Conservation (phyloP, 805 yeast species). For the Brettanomyces bruxellensis region DNA sequence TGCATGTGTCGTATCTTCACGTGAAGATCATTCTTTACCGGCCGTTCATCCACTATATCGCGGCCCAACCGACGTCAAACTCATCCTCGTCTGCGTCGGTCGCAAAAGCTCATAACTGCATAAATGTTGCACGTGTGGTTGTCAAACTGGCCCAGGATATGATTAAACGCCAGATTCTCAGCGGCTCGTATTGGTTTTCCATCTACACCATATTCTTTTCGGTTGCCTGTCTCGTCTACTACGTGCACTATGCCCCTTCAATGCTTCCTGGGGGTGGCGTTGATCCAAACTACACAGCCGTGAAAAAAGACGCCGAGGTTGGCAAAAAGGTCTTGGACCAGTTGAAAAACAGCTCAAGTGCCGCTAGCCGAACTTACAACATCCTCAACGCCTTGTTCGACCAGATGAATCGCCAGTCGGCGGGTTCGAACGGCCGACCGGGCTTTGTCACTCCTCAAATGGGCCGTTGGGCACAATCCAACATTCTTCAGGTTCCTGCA, state of each 20-base stretch:
- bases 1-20: slow-evolving; percentile 64
- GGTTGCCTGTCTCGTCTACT: slow-evolving; percentile 77
- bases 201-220: slow-evolving; percentile 84
- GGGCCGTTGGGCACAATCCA: slow-evolving; percentile 15
- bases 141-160: slow-evolving; percentile 74
- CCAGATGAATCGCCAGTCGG: slow-evolving; percentile 63
- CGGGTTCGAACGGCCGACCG: slow-evolving; percentile 14
- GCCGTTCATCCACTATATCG: slow-evolving; percentile 79
- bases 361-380: slow-evolving; percentile 74
- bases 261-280: slow-evolving; percentile 26
- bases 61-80: slow-evolving; percentile 39
- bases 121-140: slow-evolving; percentile 74
- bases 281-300: slow-evolving; percentile 45
- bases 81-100: slow-evolving; percentile 46
- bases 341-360: slow-evolving; percentile 64
- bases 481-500: slow-evolving; percentile 2
- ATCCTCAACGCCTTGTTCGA: slow-evolving; percentile 74
- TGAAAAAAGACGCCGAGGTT: slow-evolving; percentile 67
- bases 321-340: slow-evolving; percentile 69
- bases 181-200: slow-evolving; percentile 88
- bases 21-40: slow-evolving; percentile 76
- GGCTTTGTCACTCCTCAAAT: slow-evolving; percentile 21
- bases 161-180: slow-evolving; percentile 60
- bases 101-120: slow-evolving; percentile 73
- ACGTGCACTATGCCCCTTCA: slow-evolving; percentile 47